These are phyloP conservation scores for Solidago caesia DNA, from an alignment of 129 eudicot genomes.

Conservation along the genomic window DNA sequence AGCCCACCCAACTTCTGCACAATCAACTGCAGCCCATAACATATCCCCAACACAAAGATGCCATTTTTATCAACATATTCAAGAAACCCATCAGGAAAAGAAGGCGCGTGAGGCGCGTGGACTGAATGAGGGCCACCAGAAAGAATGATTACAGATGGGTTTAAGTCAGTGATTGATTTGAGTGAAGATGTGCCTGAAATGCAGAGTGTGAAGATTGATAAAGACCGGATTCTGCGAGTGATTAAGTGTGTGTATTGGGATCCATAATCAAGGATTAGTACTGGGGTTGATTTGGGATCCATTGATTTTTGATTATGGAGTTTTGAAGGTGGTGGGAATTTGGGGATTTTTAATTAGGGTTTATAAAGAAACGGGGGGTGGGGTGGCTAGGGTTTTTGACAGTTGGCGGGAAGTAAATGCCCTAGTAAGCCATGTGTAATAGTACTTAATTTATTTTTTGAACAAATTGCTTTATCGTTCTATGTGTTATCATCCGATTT, in stretches of 20 bases:
- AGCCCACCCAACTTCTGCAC: conserved; percentile 84
- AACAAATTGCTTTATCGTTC: too few species aligned
- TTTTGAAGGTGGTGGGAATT: background rate
- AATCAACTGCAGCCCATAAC: conserved; percentile 80
- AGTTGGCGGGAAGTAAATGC: conserved; percentile 29
- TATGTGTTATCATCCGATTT: too few species aligned
- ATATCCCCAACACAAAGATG: conserved; percentile 69
- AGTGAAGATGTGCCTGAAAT: conserved; percentile 74
- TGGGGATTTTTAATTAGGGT: conserved; percentile 24
- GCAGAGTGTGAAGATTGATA: conserved; percentile 75
- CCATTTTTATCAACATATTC: conserved; percentile 57
- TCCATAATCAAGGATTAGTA: conserved; percentile 78
- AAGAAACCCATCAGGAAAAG: conserved; percentile 69
- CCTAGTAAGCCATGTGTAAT: background rate
- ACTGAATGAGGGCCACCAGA: conserved; percentile 92
- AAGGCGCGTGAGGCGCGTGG: conserved; percentile 63
- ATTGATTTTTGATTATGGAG: conserved; percentile 15
- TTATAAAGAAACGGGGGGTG: background rate
- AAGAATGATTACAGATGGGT: conserved; percentile 81
- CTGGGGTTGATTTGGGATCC: conserved; percentile 69
- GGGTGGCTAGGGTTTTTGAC: conserved; percentile 31
- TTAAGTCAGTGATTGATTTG: conserved; percentile 55
- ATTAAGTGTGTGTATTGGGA: conserved; percentile 95
- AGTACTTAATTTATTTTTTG: too few species aligned
- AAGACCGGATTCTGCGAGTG: conserved; percentile 74